phyloP scores from a whole-genome alignment of 306 rosid genomes.

The Trifolium pratense region DNA sequence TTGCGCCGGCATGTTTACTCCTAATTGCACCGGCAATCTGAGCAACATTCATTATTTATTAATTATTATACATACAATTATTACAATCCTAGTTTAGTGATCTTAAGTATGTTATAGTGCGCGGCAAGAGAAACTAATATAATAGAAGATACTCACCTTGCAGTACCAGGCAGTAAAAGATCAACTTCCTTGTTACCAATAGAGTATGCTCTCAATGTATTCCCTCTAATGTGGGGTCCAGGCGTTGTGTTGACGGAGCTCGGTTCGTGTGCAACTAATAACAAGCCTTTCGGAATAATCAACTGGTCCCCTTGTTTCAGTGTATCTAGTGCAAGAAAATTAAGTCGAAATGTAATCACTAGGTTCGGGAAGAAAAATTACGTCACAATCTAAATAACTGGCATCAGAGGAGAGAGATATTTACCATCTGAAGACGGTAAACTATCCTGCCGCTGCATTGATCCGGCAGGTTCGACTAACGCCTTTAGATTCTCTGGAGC shows the following conservation, averaged over 20 bases:
- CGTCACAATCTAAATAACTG: constrained; percentile 14
- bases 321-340: constrained; percentile 54
- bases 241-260: constrained; percentile 68
- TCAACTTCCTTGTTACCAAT: constrained; percentile 91
- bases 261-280: constrained; percentile 88
- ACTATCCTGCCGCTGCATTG: constrained; percentile 46
- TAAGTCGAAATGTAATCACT: constrained; percentile 27
- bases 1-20: constrained; percentile 97
- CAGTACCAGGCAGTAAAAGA: constrained; percentile 91
- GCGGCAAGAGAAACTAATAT: constrained; percentile 6
- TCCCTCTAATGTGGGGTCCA: constrained; percentile 96
- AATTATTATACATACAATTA: neutral
- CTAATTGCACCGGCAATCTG: constrained; percentile 92
- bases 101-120: neutral
- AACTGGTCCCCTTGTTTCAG: constrained; percentile 52
- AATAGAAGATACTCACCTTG: constrained; percentile 63
- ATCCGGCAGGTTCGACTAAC: constrained; percentile 55
- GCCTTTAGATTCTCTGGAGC: constrained; percentile 87
- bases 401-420: constrained; percentile 36
- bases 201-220: constrained; percentile 77
- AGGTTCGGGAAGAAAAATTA: constrained; percentile 27
- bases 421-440: constrained; percentile 55
- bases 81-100: neutral
- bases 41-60: constrained; percentile 1
- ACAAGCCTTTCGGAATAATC: constrained; percentile 69